Evolutionary conservation across 2,329 filamentous ascomycete species (phyloP).

Genomic region (Talaromyces sp.): DNA sequence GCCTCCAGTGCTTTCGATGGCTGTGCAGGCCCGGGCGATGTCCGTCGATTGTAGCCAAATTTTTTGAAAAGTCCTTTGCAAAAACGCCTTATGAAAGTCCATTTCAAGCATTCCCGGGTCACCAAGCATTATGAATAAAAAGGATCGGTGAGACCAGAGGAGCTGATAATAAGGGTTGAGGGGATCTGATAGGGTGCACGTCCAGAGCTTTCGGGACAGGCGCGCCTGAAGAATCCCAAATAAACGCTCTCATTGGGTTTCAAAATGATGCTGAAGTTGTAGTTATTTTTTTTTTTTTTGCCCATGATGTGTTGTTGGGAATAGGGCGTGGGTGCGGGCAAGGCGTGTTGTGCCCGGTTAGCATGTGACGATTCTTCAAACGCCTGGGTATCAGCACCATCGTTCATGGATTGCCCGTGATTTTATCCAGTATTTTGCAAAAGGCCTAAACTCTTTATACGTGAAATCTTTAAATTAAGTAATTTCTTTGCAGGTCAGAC

Average conservation of each 20-base stretch:
- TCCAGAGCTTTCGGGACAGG: background rate
- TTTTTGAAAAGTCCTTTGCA: background rate
- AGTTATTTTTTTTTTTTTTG: background rate
- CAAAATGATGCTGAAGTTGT: background rate
- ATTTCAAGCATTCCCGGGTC: background rate
- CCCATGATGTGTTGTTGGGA: background rate
- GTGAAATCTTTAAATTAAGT: no score
- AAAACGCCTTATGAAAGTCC: background rate
- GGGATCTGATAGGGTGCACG: background rate
- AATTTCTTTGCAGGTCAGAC: background rate
- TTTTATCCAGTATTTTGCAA: background rate
- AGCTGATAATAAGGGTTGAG: background rate
- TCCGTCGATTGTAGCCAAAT: background rate
- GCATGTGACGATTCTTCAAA: background rate
- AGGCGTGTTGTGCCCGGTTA: background rate
- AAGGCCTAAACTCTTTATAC: no score
- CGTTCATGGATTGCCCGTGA: background rate
- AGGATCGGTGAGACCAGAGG: background rate
- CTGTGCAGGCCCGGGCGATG: background rate
- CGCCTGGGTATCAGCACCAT: background rate
- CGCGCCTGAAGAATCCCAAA: background rate
- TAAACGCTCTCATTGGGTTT: background rate
- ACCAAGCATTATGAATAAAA: background rate
- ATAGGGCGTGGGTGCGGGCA: background rate
- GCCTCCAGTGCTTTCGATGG: background rate